Percentiles rank a stretch among this genome's conserved stretches.
phyloP scores from a whole-genome alignment of 129 eudicot genomes.

The Flaveria sonorensis region DNA sequence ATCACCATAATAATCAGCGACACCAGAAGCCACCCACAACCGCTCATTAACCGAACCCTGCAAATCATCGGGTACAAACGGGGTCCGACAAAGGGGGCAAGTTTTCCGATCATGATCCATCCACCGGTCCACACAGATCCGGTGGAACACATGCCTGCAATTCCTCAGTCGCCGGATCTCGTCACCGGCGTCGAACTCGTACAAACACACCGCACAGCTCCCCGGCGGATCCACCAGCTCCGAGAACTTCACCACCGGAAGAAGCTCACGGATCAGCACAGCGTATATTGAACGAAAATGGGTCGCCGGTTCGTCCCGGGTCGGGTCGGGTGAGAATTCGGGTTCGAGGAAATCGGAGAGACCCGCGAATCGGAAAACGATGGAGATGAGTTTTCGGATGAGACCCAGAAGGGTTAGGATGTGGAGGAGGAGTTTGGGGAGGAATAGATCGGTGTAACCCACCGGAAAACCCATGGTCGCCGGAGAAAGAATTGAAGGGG shows the following conservation, averaged over 20 bases:
- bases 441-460: constrained; percentile 52
- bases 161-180: constrained; percentile 59
- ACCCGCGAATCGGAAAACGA: constrained; percentile 37
- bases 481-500: neutral
- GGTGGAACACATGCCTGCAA: constrained; percentile 63
- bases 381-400: constrained; percentile 40
- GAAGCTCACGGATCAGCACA: constrained; percentile 49
- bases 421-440: constrained; percentile 50
- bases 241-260: constrained; percentile 55
- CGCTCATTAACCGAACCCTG: constrained; percentile 55
- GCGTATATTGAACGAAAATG: constrained; percentile 44
- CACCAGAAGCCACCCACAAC: constrained; percentile 53
- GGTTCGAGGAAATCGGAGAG: constrained; percentile 49
- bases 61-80: constrained; percentile 43
- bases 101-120: constrained; percentile 77
- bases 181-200: constrained; percentile 51
- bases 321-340: constrained; percentile 35
- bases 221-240: constrained; percentile 37
- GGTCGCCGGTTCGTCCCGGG: constrained; percentile 26
- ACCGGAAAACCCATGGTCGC: constrained; percentile 55
- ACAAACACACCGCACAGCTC: constrained; percentile 66
- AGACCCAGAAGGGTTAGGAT: constrained; percentile 45
- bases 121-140: constrained; percentile 74
- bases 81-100: constrained; percentile 69
- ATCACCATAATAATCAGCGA: constrained; percentile 36